phyloP scores from a whole-genome alignment of 129 eudicot species.

The Glebionis coronaria region DNA sequence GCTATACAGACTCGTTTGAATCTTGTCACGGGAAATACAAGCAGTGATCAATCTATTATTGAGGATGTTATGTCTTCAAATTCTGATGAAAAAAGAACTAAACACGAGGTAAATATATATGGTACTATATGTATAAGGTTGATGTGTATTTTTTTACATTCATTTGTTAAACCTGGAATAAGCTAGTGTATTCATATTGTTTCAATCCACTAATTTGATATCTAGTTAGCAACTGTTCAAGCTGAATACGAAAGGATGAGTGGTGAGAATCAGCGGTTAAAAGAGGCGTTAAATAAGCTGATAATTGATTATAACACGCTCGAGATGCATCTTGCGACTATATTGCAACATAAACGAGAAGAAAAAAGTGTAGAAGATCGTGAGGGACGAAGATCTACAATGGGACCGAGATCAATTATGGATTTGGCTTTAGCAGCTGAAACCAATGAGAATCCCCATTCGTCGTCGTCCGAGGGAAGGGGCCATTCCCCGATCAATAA shows the following conservation, averaged over 20 bases:
- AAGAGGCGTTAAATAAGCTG: constrained; percentile 43
- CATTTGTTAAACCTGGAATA: background rate
- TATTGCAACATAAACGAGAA: constrained; percentile 37
- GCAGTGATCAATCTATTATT: constrained; percentile 53
- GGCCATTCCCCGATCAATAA: constrained; percentile 18
- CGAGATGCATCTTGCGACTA: constrained; percentile 46
- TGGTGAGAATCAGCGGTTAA: constrained; percentile 47
- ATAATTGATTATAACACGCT: constrained; percentile 44
- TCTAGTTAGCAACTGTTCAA: constrained; percentile 41
- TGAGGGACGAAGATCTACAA: constrained; percentile 13
- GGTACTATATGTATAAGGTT: background rate
- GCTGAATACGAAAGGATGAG: constrained; percentile 44
- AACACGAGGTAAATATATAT: constrained; percentile 43
- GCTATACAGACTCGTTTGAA: constrained; percentile 56
- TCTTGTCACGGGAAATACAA: constrained; percentile 54
- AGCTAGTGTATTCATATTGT: background rate
- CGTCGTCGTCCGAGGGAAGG: constrained; percentile 42
- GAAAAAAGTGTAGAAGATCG: constrained; percentile 15
- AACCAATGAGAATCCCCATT: constrained; percentile 32
- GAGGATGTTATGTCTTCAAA: constrained; percentile 44
- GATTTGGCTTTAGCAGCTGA: constrained; percentile 46
- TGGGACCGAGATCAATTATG: constrained; percentile 37
- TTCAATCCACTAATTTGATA: background rate
- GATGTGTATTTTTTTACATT: background rate
- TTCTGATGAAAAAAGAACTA: constrained; percentile 40